Conservation (phyloP, 495 filamentous ascomycete species). For the Penicillium argentinense region DNA sequence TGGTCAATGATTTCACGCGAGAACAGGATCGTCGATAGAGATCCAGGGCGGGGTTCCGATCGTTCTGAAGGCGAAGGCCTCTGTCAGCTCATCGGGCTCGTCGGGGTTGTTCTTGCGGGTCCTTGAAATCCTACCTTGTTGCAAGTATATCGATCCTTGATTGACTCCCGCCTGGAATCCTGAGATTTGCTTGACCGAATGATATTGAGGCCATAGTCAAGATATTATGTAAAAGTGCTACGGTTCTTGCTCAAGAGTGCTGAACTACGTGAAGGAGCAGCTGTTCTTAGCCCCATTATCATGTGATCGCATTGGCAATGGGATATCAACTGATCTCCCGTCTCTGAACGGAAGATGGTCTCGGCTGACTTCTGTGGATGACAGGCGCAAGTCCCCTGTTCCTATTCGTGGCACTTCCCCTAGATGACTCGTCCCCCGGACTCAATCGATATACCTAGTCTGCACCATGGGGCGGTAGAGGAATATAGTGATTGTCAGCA, state of each 20-base stretch:
- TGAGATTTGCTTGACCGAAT: neutral
- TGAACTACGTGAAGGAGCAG: neutral
- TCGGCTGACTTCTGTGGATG: neutral
- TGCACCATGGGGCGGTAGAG: no score
- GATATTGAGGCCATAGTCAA: neutral
- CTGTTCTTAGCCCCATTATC: neutral
- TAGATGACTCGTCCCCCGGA: no score
- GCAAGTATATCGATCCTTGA: neutral
- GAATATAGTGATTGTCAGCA: no score
- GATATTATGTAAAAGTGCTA: neutral
- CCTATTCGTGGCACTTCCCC: neutral
- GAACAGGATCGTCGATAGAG: constrained; percentile 30
- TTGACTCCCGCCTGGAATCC: neutral
- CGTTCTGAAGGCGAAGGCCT: neutral
- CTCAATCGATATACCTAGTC: no score
- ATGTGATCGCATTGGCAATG: neutral
- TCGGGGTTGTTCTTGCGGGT: neutral
- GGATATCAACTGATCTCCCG: neutral
- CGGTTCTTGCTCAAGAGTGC: neutral
- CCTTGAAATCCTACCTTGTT: neutral
- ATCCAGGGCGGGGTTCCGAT: constrained; percentile 12
- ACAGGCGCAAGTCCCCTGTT: neutral
- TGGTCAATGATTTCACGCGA: constrained; percentile 28
- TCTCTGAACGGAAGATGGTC: neutral
- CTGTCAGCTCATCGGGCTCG: neutral